phyloP scores from a whole-genome alignment of 2,329 filamentous ascomycete genomes.

The Pyrenochaeta sp. region DNA sequence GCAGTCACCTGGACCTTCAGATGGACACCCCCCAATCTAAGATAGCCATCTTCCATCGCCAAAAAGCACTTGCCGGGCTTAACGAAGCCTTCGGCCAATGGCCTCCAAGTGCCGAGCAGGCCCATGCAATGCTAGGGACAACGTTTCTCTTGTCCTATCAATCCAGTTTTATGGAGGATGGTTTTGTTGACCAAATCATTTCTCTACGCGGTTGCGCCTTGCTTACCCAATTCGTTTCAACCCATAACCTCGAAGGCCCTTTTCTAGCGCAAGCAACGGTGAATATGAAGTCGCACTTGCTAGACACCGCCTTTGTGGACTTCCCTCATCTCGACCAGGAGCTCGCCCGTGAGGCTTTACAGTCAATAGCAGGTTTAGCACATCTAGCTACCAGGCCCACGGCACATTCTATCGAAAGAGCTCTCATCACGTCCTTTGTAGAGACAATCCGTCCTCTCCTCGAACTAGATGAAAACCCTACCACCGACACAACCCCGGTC shows the following conservation, averaged over 20 bases:
- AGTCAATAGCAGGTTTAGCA: constrained; percentile 15
- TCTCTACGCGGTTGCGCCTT: constrained; percentile 28
- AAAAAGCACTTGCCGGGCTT: constrained; percentile 29
- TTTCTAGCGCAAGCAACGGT: constrained; percentile 20
- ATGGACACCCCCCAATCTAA: constrained; percentile 12
- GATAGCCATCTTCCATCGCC: constrained; percentile 24
- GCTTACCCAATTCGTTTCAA: constrained; percentile 23
- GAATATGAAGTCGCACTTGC: constrained; percentile 7
- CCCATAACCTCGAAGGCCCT: constrained; percentile 14
- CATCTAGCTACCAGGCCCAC: constrained; percentile 1
- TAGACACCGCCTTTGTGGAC: constrained; percentile 12
- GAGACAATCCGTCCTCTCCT: constrained; percentile 18
- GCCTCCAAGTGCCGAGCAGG: constrained; percentile 29
- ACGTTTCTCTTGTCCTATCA: constrained; percentile 30
- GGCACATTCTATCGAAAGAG: constrained; percentile 17
- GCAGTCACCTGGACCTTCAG: constrained; percentile 28
- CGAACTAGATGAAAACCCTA: neutral
- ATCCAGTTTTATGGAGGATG: constrained; percentile 26
- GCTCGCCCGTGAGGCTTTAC: constrained; percentile 14
- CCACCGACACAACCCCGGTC: neutral
- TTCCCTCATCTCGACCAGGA: constrained; percentile 19
- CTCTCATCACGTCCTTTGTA: constrained; percentile 18
- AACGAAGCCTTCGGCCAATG: constrained; percentile 28
- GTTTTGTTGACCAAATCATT: constrained; percentile 26
- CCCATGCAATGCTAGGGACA: constrained; percentile 33